Percentiles rank a stretch among this genome's conserved stretches.
phyloP scores from a whole-genome alignment of 495 filamentous ascomycete species.

The Daldinia loculata region DNA sequence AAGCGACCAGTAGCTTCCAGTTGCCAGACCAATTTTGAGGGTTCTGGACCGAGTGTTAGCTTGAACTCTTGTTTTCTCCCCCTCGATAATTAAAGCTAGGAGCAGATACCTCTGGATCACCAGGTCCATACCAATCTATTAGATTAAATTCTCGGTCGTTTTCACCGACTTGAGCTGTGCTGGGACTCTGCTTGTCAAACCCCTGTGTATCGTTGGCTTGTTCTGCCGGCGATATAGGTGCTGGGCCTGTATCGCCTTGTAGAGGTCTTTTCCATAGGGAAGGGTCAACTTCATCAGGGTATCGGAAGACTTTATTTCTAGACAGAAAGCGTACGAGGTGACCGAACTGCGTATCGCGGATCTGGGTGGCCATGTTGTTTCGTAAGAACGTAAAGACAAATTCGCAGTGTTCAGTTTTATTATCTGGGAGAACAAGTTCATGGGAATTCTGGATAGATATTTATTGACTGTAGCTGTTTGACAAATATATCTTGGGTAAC shows the following conservation, averaged over 20 bases:
- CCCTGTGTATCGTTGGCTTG: neutral
- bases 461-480: neutral
- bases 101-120: neutral
- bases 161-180: neutral
- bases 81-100: neutral
- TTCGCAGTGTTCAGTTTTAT: neutral
- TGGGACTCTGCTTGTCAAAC: neutral
- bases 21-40: constrained; percentile 40
- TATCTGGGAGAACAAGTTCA: neutral
- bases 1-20: constrained; percentile 28
- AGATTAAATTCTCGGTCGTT: neutral
- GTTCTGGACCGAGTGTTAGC: neutral
- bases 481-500: neutral
- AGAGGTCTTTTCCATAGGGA: neutral
- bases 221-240: neutral
- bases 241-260: neutral
- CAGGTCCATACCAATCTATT: neutral
- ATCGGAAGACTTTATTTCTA: constrained; percentile 16
- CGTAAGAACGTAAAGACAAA: neutral
- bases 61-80: neutral
- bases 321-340: constrained; percentile 32
- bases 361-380: constrained; percentile 18
- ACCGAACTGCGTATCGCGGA: constrained; percentile 34
- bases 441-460: neutral
- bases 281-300: neutral